Percentiles rank a stretch among this genome's conserved stretches.
Evolutionary conservation across 169 alveolate species (phyloP).

Genomic region (Plasmodium vivax): DNA sequence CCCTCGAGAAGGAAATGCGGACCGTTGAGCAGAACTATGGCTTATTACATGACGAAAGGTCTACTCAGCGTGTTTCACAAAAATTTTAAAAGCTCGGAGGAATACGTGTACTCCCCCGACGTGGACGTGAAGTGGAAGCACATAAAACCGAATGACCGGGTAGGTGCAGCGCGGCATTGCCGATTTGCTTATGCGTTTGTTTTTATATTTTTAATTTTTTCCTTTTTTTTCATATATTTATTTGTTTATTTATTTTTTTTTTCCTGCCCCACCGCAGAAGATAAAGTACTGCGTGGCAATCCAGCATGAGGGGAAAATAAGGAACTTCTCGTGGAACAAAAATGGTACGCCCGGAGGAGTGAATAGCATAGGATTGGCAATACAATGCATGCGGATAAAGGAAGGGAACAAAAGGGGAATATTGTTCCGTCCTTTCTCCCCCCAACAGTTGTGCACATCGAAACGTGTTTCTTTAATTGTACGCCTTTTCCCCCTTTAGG

Average conservation of each 20-base stretch:
- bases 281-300: constrained; percentile 67
- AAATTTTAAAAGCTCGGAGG: constrained; percentile 54
- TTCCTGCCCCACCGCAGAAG: constrained; percentile 6
- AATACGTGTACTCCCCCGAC: constrained; percentile 36
- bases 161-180: not conserved
- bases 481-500: constrained; percentile 7
- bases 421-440: not conserved
- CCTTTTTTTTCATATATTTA: not conserved
- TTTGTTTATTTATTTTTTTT: not conserved
- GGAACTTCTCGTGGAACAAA: constrained; percentile 46
- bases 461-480: not conserved
- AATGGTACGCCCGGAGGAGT: constrained; percentile 35
- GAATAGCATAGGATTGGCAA: not conserved
- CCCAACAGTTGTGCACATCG: not conserved
- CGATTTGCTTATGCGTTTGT: not conserved
- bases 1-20: not conserved
- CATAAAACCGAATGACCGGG: constrained; percentile 33
- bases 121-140: constrained; percentile 48
- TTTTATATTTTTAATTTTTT: not conserved
- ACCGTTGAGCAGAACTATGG: constrained; percentile 6
- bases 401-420: not conserved
- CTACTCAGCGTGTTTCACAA: constrained; percentile 29
- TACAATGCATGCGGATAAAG: not conserved
- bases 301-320: constrained; percentile 57
- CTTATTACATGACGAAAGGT: constrained; percentile 50